These are phyloP conservation scores for Forsythia suspensa DNA, from an alignment of 257 asterid genomes.

Conservation along the genomic window DNA sequence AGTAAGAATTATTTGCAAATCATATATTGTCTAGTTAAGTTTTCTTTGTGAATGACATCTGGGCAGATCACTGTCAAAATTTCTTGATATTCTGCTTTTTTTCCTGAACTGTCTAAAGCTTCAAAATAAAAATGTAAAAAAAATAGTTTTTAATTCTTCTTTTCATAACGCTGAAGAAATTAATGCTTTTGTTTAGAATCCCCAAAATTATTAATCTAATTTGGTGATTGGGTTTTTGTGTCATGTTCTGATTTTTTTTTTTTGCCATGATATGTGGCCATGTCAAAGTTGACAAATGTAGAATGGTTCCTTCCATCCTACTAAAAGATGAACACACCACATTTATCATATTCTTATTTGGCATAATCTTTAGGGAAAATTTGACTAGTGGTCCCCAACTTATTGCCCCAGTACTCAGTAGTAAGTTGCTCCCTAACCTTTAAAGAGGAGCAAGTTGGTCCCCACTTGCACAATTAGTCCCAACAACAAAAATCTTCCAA, in stretches of 20 bases:
- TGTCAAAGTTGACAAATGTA: neutral
- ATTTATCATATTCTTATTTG: neutral
- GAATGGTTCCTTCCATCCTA: neutral
- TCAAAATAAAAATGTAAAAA: neutral
- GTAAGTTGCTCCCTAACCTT: no score
- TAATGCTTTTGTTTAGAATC: neutral
- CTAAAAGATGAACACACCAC: neutral
- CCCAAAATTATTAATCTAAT: neutral
- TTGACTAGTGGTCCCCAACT: no score
- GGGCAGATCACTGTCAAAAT: neutral
- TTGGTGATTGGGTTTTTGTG: neutral
- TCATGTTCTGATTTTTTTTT: neutral
- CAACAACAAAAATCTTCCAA: no score
- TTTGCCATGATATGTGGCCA: neutral
- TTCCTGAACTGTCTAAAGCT: neutral
- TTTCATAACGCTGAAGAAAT: neutral
- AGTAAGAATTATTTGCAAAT: slow-evolving; percentile 45
- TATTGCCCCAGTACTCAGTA: no score
- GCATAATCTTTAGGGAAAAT: neutral
- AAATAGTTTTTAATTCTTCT: neutral
- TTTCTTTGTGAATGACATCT: neutral
- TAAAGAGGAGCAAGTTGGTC: no score
- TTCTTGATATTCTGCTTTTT: neutral
- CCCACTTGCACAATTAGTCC: no score
- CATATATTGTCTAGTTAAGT: neutral